These are phyloP conservation scores for Pseudogymnoascus sp. DNA, from an alignment of 2,329 filamentous ascomycete genomes.

Conservation along the genomic window DNA sequence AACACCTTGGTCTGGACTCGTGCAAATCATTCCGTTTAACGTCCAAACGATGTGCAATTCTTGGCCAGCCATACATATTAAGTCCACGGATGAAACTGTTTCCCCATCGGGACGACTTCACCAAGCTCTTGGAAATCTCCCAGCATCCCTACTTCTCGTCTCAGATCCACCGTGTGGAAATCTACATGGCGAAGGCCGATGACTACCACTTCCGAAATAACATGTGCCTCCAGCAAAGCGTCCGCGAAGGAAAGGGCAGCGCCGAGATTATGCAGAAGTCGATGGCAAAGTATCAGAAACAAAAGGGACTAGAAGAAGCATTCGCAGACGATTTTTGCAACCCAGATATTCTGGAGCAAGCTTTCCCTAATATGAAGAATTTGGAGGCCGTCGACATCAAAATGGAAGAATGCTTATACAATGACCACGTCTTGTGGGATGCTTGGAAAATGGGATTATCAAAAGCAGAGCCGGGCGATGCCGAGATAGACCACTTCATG, in stretches of 20 bases:
- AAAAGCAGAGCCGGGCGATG: background rate
- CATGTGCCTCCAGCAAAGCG: slow-evolving; percentile 24
- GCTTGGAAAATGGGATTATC: slow-evolving; percentile 3
- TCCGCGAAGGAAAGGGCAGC: slow-evolving; percentile 23
- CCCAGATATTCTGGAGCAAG: slow-evolving; percentile 12
- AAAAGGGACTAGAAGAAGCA: slow-evolving; percentile 25
- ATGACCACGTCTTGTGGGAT: background rate
- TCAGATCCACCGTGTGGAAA: slow-evolving; percentile 15
- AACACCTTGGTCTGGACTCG: slow-evolving; percentile 12
- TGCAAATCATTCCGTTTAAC: slow-evolving; percentile 20
- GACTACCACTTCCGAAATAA: slow-evolving; percentile 27
- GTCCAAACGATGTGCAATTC: slow-evolving; percentile 19
- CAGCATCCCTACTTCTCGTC: slow-evolving; percentile 20
- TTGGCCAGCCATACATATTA: slow-evolving; percentile 24
- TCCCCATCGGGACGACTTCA: slow-evolving; percentile 20
- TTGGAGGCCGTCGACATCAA: slow-evolving; percentile 20
- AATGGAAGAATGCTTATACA: slow-evolving; percentile 6
- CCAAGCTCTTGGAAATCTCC: slow-evolving; percentile 20
- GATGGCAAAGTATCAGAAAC: slow-evolving; percentile 25
- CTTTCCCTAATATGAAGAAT: slow-evolving; percentile 19
- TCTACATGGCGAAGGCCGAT: slow-evolving; percentile 25
- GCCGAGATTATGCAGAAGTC: slow-evolving; percentile 25
- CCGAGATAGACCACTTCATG: slow-evolving; percentile 5
- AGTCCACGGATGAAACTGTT: slow-evolving; percentile 17
- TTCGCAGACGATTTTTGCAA: slow-evolving; percentile 21